Evolutionary conservation across 305 asterid species (phyloP).

Genomic region (Vinca major): DNA sequence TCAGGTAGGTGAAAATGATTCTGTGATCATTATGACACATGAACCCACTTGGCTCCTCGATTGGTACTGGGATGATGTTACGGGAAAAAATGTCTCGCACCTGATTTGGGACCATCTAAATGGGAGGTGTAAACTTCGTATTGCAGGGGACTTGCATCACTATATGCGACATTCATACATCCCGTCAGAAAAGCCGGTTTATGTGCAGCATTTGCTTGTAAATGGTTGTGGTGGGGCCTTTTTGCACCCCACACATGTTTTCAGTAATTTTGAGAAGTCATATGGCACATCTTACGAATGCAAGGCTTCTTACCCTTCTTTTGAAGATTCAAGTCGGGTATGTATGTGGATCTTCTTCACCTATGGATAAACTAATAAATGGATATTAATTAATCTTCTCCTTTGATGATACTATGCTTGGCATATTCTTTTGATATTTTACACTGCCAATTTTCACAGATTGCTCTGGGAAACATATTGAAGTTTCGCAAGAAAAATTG

Average conservation of each 20-base stretch:
- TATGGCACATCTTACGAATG: slow-evolving; percentile 58
- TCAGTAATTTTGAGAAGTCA: slow-evolving; percentile 52
- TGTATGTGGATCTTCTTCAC: background rate
- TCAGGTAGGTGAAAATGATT: slow-evolving; percentile 74
- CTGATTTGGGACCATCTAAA: slow-evolving; percentile 70
- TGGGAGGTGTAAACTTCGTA: slow-evolving; percentile 83
- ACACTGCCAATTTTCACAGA: slow-evolving; percentile 33
- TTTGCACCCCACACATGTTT: slow-evolving; percentile 98
- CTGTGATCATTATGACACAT: slow-evolving; percentile 95
- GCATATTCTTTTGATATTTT: background rate
- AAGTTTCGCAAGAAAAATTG: slow-evolving; percentile 97
- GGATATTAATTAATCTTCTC: background rate
- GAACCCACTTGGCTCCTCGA: slow-evolving; percentile 97
- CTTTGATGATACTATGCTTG: background rate
- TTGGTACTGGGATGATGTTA: slow-evolving; percentile 73
- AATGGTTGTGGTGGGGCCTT: slow-evolving; percentile 99
- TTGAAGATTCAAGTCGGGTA: slow-evolving; percentile 99
- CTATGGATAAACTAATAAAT: background rate
- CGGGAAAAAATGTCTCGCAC: slow-evolving; percentile 73
- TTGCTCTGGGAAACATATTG: slow-evolving; percentile 96
- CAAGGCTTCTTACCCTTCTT: slow-evolving; percentile 87
- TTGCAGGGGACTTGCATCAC: slow-evolving; percentile 97
- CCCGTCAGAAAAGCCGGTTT: slow-evolving; percentile 66
- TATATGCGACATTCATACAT: slow-evolving; percentile 90
- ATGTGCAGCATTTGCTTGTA: slow-evolving; percentile 85